Conservation (phyloP, 2,329 filamentous ascomycete genomes). For the Trichoderma guizhouense region DNA sequence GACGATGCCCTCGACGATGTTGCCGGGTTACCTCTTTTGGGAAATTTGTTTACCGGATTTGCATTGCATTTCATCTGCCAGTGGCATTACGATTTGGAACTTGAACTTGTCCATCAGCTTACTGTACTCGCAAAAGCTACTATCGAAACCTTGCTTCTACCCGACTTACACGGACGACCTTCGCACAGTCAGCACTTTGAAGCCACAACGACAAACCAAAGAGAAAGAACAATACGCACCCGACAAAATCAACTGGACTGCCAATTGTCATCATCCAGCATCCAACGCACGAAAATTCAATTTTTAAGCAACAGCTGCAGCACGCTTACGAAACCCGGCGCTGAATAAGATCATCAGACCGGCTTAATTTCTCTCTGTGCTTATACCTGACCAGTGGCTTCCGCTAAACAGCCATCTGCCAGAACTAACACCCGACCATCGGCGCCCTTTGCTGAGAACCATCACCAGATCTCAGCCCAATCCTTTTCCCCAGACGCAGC, state of each 20-base stretch:
- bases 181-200: background rate
- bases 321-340: background rate
- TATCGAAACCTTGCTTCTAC: constrained; percentile 4
- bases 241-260: background rate
- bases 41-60: constrained; percentile 3
- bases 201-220: background rate
- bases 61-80: background rate
- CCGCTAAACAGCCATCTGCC: background rate
- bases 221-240: background rate
- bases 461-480: constrained; percentile 10
- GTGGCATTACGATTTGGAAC: background rate
- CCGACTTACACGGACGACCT: background rate
- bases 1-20: constrained; percentile 3
- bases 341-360: background rate
- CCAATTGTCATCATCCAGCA: background rate
- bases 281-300: background rate
- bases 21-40: constrained; percentile 1
- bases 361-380: background rate
- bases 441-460: background rate
- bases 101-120: constrained; percentile 5
- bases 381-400: background rate
- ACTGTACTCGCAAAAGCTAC: constrained; percentile 2
- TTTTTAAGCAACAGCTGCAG: background rate
- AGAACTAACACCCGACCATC: background rate
- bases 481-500: background rate